A percentile compares a stretch with the other conserved stretches of the same genome.
These are phyloP conservation scores for Clarkia xantiana DNA, from an alignment of 345 rosid genomes.

Conservation along the genomic window DNA sequence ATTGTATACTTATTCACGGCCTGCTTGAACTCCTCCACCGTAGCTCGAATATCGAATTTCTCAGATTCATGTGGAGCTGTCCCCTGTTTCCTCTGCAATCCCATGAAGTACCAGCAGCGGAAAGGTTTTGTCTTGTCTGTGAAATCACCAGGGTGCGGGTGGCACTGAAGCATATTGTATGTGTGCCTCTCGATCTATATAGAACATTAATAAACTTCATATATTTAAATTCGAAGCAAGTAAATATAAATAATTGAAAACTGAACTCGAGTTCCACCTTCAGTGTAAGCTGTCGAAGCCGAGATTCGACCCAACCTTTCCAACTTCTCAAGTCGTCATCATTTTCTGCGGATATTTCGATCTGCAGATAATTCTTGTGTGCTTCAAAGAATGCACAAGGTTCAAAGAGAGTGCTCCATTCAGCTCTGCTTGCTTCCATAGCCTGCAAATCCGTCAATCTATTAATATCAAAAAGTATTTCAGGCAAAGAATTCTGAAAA, in stretches of 20 bases:
- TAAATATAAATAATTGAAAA: too few species aligned
- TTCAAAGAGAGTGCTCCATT: slow-evolving; percentile 87
- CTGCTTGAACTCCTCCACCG: slow-evolving; percentile 76
- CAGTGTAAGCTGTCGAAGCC: slow-evolving; percentile 83
- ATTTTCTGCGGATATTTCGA: slow-evolving; percentile 67
- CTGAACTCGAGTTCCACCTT: slow-evolving; percentile 28
- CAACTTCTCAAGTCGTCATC: slow-evolving; percentile 76
- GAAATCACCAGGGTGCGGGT: slow-evolving; percentile 84
- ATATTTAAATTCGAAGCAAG: too few species aligned
- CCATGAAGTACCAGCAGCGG: slow-evolving; percentile 78
- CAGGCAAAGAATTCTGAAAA: slow-evolving; percentile 2
- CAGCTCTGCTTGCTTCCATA: slow-evolving; percentile 66
- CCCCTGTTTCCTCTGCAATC: slow-evolving; percentile 90
- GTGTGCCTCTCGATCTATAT: slow-evolving; percentile 83
- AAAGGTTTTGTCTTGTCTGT: slow-evolving; percentile 56
- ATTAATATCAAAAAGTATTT: slow-evolving; percentile 8
- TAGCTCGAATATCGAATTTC: slow-evolving; percentile 77
- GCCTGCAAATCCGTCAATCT: slow-evolving; percentile 35
- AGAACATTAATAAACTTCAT: slow-evolving; percentile 8
- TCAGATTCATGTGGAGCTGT: slow-evolving; percentile 58
- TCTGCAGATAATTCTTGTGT: slow-evolving; percentile 80
- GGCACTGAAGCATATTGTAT: slow-evolving; percentile 77
- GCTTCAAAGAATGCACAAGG: slow-evolving; percentile 84
- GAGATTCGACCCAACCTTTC: slow-evolving; percentile 99
- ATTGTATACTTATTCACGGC: slow-evolving; percentile 43